Evolutionary conservation across 2,329 filamentous ascomycete genomes (phyloP).

Genomic region (Davidsoniella neocaledoniae): DNA sequence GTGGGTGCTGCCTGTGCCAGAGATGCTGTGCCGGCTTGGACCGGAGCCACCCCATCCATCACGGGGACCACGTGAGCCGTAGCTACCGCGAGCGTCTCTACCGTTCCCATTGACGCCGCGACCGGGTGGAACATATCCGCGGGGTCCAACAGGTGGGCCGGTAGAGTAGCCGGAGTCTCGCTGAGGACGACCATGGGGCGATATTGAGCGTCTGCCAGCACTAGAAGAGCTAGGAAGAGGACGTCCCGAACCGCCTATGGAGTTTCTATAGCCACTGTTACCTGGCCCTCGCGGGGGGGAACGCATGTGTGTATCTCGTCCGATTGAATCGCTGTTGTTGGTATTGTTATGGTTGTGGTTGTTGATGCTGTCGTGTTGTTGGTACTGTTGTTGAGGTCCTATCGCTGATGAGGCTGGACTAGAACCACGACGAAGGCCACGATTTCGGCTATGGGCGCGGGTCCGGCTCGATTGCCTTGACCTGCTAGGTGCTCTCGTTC

Average conservation of each 20-base stretch:
- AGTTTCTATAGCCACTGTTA: slow-evolving; percentile 21
- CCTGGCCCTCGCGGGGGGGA: slow-evolving; percentile 9
- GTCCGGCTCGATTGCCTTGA: too few relatives aligned
- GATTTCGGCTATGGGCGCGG: too few relatives aligned
- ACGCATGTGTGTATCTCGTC: slow-evolving; percentile 1
- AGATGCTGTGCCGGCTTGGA: slow-evolving; percentile 16
- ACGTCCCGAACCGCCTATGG: slow-evolving; percentile 18
- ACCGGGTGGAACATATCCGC: slow-evolving; percentile 33
- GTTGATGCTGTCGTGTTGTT: slow-evolving; percentile 26
- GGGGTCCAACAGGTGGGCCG: slow-evolving; percentile 35
- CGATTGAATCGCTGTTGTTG: slow-evolving; percentile 6
- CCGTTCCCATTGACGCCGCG: slow-evolving; percentile 19
- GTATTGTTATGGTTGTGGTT: slow-evolving; percentile 13
- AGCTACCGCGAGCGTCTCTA: slow-evolving; percentile 15
- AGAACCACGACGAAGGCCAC: slow-evolving; percentile 12
- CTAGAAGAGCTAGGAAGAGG: slow-evolving; percentile 21
- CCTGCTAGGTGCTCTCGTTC: too few relatives aligned
- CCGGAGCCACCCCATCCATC: slow-evolving; percentile 24
- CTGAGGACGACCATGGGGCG: slow-evolving; percentile 19
- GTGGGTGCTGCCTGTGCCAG: slow-evolving; percentile 17
- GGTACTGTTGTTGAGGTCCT: slow-evolving; percentile 17
- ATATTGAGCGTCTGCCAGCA: slow-evolving; percentile 14
- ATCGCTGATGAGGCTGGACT: not conserved
- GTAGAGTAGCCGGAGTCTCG: slow-evolving; percentile 17
- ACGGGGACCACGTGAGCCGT: slow-evolving; percentile 27